Base-by-base conservation (phyloP, 192 early-diverging fungal genomes). In the Podila minutissima region DNA sequence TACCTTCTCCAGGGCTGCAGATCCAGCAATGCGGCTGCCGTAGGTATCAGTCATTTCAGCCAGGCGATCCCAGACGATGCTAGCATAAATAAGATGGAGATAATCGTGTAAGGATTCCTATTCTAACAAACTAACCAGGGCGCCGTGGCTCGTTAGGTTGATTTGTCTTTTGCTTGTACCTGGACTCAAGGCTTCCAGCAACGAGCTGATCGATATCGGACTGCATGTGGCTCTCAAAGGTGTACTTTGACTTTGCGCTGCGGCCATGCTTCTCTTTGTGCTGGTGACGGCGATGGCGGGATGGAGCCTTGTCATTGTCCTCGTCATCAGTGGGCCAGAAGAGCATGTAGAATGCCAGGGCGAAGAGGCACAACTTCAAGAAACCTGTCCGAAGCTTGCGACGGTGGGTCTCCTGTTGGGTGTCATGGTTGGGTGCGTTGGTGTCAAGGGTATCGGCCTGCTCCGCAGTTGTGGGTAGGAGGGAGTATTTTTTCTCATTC, bases 41-140 rank as follows among this genome's bases (percentile, higher is more conserved):
- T 78, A 90, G 67, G 88, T 72, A 31, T 90, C 89, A 0, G 89
- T 90, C 89, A 90, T 90, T 68, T 90, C 89, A 0, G 89, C 89
- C 83, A 90, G 66, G 38, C 88, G 79, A 63, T 91, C 88, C 89
- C 89, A 91, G 62, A 79, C 75, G 67, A 79, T 79, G 70, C 75
- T 79, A 62, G 17, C 24, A 24, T 55, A n/a, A 28, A 11, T 9
- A 22, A 49, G 46, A 66, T 49, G 12, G 12, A 48, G 22, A 33
- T n/a, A 41, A 29, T 66, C 29, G 20, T 5, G 26, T 17, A 35
- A 51, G 20, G 15, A 35, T 28, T n/a, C 4, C 35, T 64, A 0
- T 29, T 20, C 35, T 11, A 46, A 46, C 41, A 17, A 17, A 46
- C 15, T 13, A 17, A 4, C 41, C 12, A 46, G 2, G 2, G 12